phyloP scores from a whole-genome alignment of 768 basidiomycete species.

The Rubroboletus satanas region DNA sequence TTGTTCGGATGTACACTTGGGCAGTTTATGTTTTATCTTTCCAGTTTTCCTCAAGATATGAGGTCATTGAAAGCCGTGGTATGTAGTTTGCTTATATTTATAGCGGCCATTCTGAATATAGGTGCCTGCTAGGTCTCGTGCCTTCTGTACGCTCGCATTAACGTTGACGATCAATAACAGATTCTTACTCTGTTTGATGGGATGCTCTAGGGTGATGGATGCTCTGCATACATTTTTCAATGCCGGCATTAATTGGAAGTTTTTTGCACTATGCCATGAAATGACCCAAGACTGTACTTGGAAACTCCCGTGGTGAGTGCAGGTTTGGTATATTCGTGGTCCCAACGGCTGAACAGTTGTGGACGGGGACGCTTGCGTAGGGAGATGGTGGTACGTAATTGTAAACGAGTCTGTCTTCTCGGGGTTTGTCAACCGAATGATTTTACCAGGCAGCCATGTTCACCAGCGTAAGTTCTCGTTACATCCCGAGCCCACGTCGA shows the following conservation, averaged over 20 bases:
- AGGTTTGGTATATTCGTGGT: background rate
- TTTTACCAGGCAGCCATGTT: background rate
- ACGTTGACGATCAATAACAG: no score
- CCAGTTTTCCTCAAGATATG: no score
- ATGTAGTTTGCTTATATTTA: background rate
- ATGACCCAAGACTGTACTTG: no score
- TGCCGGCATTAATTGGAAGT: background rate
- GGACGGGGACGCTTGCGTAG: background rate
- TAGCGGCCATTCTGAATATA: background rate
- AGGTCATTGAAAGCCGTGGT: no score
- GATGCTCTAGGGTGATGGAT: no score
- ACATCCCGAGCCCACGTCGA: background rate
- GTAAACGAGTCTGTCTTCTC: background rate
- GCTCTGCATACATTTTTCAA: no score
- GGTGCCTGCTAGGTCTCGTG: background rate
- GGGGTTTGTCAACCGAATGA: background rate
- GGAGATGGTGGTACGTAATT: background rate
- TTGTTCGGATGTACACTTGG: no score
- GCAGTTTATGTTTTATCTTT: no score
- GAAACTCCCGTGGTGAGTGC: slow-evolving; percentile 1
- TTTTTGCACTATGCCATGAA: background rate
- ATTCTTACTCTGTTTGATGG: no score
- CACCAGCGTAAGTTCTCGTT: background rate
- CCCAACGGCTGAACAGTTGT: background rate
- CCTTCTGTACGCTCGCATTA: background rate